These are phyloP conservation scores for Aspergillus haitiensis DNA, from an alignment of 495 filamentous ascomycete species.

Conservation along the genomic window DNA sequence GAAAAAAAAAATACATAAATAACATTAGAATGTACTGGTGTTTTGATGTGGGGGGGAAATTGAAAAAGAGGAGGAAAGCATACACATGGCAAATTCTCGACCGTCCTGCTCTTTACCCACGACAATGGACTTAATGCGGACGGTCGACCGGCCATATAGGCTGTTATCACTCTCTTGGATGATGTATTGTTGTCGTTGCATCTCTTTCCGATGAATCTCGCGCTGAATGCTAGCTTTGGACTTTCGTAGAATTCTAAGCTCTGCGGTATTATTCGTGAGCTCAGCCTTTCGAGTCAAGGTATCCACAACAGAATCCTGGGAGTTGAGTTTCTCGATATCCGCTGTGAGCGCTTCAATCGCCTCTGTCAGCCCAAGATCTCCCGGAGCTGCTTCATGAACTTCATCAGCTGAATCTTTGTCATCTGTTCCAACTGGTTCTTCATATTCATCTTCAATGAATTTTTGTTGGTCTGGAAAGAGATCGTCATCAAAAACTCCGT, in stretches of 20 bases:
- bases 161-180: slow-evolving; percentile 98
- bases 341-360: slow-evolving; percentile 80
- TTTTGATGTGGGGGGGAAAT: no score
- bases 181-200: slow-evolving; percentile 95
- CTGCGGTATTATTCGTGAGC: slow-evolving; percentile 91
- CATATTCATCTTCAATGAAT: slow-evolving; percentile 80
- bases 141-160: slow-evolving; percentile 84
- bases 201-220: slow-evolving; percentile 89
- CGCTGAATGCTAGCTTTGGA: slow-evolving; percentile 89
- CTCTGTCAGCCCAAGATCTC: slow-evolving; percentile 90
- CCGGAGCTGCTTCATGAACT: slow-evolving; percentile 92
- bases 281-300: slow-evolving; percentile 92
- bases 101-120: slow-evolving; percentile 90
- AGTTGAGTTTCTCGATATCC: slow-evolving; percentile 84
- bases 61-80: slow-evolving; percentile 23
- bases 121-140: slow-evolving; percentile 88
- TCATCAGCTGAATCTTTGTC: slow-evolving; percentile 71
- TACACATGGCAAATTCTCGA: slow-evolving; percentile 86
- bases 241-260: slow-evolving; percentile 88
- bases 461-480: slow-evolving; percentile 90
- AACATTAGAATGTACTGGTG: not conserved
- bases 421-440: slow-evolving; percentile 62
- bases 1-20: not conserved
- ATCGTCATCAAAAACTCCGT: slow-evolving; percentile 90
- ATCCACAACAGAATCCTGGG: slow-evolving; percentile 89